Evolutionary conservation across 148 eudicot species (phyloP), one percentile per base, ranked within the genome.

Genomic region (Silene uniflora): DNA sequence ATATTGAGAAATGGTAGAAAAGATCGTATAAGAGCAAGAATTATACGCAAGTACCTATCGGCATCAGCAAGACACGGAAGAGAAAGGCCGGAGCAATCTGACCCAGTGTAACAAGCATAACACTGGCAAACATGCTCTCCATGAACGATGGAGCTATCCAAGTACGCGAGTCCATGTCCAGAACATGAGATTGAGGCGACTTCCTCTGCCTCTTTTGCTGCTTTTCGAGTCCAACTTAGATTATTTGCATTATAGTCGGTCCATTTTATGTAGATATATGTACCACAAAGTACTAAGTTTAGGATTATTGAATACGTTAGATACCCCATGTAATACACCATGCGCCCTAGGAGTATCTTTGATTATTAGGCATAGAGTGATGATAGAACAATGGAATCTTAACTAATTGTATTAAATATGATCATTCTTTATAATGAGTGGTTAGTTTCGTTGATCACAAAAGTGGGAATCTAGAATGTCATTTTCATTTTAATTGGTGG

Each of bases 151-250:
- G 64, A 22, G 19, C 95, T 87, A 76, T 90, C 95, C 55, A 88
- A 56, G 73, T 81, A 90, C 22, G 92, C 92, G 62, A 69, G 58
- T 18, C 96, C 92, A 69, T 87, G 92, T 7, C 89, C 92, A 0
- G 96, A 89, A 61, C 92, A 91, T 2, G 88, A 73, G 0, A 87
- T 67, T 6, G 81, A 54, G 10, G 88, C 96, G 60, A 89, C 88
- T 1, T 77, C 81, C 71, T 87, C 96, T 1, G 92, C 96, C 73
- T 91, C 89, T 29, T 65, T 81, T 25, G 96, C 96, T 22, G 92
- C 92, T 58, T 74, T 70, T 66, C 39, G 75, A 64, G 83, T 86
- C 96, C 96, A 91, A 47, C 82, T 73, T 72, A 59, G 25, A 11
- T 29, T n/a, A 22, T 58, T 22, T 22, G 72, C 56, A 47, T 6